Conservation (phyloP, 2,329 filamentous ascomycete species). For the Neofusicoccum ribis region DNA sequence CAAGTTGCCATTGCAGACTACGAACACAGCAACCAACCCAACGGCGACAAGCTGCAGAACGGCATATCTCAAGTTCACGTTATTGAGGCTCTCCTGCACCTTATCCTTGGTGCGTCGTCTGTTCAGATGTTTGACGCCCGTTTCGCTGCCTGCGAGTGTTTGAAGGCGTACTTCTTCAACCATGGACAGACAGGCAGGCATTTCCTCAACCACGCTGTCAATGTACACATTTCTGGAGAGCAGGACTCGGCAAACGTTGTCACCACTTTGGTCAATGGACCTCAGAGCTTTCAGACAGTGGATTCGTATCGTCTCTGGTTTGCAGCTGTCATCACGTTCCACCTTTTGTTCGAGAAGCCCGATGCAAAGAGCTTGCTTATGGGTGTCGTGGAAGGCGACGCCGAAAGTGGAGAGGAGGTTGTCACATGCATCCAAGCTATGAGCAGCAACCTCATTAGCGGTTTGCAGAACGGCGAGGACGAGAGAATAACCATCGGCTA, state of each 20-base stretch:
- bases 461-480: conserved; percentile 74
- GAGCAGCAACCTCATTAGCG: conserved; percentile 79
- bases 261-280: conserved; percentile 73
- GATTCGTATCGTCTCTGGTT: conserved; percentile 93
- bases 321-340: conserved; percentile 81
- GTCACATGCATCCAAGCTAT: conserved; percentile 91
- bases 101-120: conserved; percentile 69
- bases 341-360: conserved; percentile 70
- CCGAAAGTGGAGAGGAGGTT: conserved; percentile 86
- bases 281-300: conserved; percentile 59
- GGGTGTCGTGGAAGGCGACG: conserved; percentile 84
- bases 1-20: conserved; percentile 67
- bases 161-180: conserved; percentile 87
- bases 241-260: conserved; percentile 84
- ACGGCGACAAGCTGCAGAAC: conserved; percentile 51
- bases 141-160: conserved; percentile 81
- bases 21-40: conserved; percentile 57
- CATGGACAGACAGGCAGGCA: conserved; percentile 80
- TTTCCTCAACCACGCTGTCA: conserved; percentile 85
- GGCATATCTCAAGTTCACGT: conserved; percentile 73
- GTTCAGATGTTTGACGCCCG: conserved; percentile 74
- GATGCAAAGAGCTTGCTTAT: conserved; percentile 79
- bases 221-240: conserved; percentile 74
- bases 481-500: conserved; percentile 80
- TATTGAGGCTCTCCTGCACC: conserved; percentile 86